Percentiles rank a stretch among this genome's conserved stretches.
phyloP scores from a whole-genome alignment of 495 filamentous ascomycete genomes.

The Xylaria longipes region DNA sequence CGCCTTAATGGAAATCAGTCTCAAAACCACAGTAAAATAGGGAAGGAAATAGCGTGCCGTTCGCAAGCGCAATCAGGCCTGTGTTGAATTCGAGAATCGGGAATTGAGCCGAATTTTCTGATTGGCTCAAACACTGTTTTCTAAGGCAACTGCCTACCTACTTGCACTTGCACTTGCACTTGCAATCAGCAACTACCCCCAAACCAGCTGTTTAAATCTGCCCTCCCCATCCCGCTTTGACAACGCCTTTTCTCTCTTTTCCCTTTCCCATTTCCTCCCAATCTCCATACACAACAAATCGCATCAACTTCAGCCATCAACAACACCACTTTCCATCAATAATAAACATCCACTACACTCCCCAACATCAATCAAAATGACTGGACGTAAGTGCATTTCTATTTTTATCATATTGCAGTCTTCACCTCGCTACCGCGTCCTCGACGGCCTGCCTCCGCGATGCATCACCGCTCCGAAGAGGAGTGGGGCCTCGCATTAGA shows the following conservation, averaged over 20 bases:
- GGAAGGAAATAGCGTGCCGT: conserved; percentile 25
- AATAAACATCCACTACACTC: conserved; percentile 40
- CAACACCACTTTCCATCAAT: conserved; percentile 40
- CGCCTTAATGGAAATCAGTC: conserved; percentile 23
- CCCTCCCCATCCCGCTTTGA: conserved; percentile 40
- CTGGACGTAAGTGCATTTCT: conserved; percentile 83
- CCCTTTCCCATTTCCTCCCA: conserved; percentile 38
- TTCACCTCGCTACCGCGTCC: conserved; percentile 29
- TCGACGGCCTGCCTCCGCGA: conserved; percentile 4
- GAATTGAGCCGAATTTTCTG: conserved; percentile 27
- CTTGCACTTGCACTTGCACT: too few relatives aligned
- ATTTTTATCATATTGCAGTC: conserved; percentile 28
- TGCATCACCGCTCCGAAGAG: conserved; percentile 36
- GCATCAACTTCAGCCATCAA: conserved; percentile 30
- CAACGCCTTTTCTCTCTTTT: conserved; percentile 37
- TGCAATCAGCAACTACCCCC: conserved; percentile 29
- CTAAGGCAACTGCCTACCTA: conserved; percentile 8
- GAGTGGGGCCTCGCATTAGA: conserved; percentile 29
- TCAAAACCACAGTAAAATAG: conserved; percentile 26
- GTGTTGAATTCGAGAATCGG: conserved; percentile 27
- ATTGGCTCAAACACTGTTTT: conserved; percentile 25
- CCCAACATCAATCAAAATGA: conserved; percentile 70
- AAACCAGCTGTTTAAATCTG: conserved; percentile 42
- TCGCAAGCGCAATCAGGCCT: conserved; percentile 27
- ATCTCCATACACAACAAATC: conserved; percentile 39